These are phyloP conservation scores for Penicillium daleae DNA, from an alignment of 495 filamentous ascomycete species.

Conservation along the genomic window DNA sequence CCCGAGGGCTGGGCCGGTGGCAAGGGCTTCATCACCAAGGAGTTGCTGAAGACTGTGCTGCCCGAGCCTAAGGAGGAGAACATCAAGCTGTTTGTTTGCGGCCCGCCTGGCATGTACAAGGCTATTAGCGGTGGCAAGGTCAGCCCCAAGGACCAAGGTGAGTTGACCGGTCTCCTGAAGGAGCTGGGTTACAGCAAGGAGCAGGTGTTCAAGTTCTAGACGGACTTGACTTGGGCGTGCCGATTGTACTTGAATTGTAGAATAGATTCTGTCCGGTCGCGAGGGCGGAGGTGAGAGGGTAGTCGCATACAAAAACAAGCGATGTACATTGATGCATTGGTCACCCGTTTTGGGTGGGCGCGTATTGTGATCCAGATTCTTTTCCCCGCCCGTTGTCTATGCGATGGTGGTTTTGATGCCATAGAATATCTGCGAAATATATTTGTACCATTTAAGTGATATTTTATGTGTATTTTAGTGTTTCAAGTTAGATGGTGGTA, in stretches of 20 bases:
- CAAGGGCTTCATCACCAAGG: conserved; percentile 82
- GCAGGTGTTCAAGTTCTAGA: conserved; percentile 97
- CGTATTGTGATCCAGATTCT: not conserved
- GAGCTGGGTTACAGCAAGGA: conserved; percentile 90
- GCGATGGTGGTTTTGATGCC: conserved; percentile 1
- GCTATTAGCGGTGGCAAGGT: conserved; percentile 87
- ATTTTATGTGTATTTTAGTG: too few relatives aligned
- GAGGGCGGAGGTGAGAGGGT: not conserved
- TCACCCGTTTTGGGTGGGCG: too few relatives aligned
- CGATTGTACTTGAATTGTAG: conserved; percentile 13
- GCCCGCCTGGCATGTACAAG: conserved; percentile 91
- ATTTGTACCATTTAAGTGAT: conserved; percentile 1
- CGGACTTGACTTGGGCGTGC: too few relatives aligned
- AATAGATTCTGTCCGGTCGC: conserved; percentile 19
- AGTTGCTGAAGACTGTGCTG: conserved; percentile 87
- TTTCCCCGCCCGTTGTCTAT: not conserved
- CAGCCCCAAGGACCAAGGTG: conserved; percentile 88
- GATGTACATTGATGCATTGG: conserved; percentile 29
- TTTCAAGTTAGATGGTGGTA: too few relatives aligned
- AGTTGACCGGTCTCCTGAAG: conserved; percentile 80
- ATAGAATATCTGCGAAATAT: conserved; percentile 13
- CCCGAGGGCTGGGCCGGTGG: conserved; percentile 75
- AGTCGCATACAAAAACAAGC: not conserved
- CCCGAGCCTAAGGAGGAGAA: conserved; percentile 88
- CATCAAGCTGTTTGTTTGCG: conserved; percentile 91